Base-by-base conservation (phyloP, 2,329 filamentous ascomycete genomes). In the Scedosporium boydii region DNA sequence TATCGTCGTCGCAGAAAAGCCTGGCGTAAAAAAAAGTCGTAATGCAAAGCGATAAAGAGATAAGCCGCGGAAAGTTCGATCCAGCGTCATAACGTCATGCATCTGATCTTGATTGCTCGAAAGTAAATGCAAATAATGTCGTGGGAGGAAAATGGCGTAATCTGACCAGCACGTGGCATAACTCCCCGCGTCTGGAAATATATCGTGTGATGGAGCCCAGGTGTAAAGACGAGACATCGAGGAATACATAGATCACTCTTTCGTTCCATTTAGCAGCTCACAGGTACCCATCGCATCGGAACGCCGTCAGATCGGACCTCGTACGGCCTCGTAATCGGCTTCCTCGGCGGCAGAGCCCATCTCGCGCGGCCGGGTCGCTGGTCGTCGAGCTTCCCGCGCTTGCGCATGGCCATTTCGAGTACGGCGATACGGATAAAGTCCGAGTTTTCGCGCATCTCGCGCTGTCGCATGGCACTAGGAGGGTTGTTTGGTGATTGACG, bases 391-490 rank as follows among this genome's bases (percentile, higher is more conserved):
- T 89, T 89, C 67, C 86, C 86, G 53, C 77, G 77, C 68, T 82
- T 83, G 62, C 86, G 82, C 86, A 89, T 89, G 12, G 86, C 82
- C 82, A 89, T 88, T 69, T 89, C 86, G 80, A 89, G 84, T 59
- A 89, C 86, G 42, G 86, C 86, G 62, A 89, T 83, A 67, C 86
- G 82, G 69, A 89, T 88, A 69, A 89, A 89, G 68, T 89, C 85
- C 48, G 85, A 81, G 67, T 89, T 89, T 71, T 89, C 86, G 34
- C 86, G 83, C 77, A 87, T 82, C 71, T 89, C 86, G 57, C 86
- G 81, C 71, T 87, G 86, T 23, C 86, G 82, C 68, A 79, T 76
- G 66, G 78, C 72, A 57, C 78, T 77, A 46, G 82, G 74, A 4
- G 71, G 66, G 63, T 71, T 69, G 62, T 64, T 65, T 29, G 75